phyloP scores from a whole-genome alignment of 176 grass and related monocot genomes.

The Carex myosuroides region DNA sequence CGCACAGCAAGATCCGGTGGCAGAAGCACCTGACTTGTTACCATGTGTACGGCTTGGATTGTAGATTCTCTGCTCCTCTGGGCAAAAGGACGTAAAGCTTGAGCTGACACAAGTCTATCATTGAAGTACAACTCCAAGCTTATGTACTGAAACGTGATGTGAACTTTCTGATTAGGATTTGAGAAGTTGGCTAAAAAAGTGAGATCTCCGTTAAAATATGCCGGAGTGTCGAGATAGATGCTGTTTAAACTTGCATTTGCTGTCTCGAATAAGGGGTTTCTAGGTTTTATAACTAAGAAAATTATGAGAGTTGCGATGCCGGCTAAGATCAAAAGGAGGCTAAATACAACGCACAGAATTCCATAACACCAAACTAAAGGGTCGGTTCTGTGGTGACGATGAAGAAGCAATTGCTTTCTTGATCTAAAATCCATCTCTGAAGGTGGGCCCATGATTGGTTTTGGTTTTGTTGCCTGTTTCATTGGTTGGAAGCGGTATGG shows the following conservation, averaged over 20 bases:
- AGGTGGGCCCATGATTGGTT: background rate
- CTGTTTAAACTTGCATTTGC: constrained; percentile 59
- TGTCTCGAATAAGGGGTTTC: constrained; percentile 47
- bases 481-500: constrained; percentile 28
- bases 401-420: constrained; percentile 32
- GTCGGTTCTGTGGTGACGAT: constrained; percentile 33
- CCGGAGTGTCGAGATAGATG: constrained; percentile 50
- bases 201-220: constrained; percentile 76
- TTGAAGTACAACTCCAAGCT: constrained; percentile 65
- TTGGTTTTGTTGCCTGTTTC: constrained; percentile 3
- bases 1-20: constrained; percentile 51
- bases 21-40: constrained; percentile 68
- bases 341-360: constrained; percentile 74
- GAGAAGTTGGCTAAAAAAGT: constrained; percentile 68
- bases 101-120: constrained; percentile 46
- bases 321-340: constrained; percentile 61
- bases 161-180: constrained; percentile 79
- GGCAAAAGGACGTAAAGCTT: constrained; percentile 54
- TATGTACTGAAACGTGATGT: constrained; percentile 47
- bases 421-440: constrained; percentile 22
- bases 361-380: constrained; percentile 72
- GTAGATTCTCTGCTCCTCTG: constrained; percentile 42
- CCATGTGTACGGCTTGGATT: constrained; percentile 59
- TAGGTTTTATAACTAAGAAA: constrained; percentile 63
- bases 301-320: constrained; percentile 55